These are phyloP conservation scores for Parmales sp. DNA, from an alignment of 108 stramenopile genomes.

Conservation along the genomic window DNA sequence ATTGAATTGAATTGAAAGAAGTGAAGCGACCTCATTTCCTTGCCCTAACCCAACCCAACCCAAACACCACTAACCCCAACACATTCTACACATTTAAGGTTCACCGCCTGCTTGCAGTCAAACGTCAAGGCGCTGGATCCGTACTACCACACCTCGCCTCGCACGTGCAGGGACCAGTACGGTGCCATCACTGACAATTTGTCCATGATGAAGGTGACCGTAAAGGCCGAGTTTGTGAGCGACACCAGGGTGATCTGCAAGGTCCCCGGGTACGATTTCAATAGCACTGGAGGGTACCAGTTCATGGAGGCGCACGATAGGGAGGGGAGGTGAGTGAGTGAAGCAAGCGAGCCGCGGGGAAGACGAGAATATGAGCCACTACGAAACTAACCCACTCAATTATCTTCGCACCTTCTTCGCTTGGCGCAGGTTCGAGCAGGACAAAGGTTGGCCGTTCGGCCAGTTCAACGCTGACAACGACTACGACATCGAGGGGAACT, in stretches of 20 bases:
- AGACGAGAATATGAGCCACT: too few species aligned
- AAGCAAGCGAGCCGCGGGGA: too few species aligned
- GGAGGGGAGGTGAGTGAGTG: too few species aligned
- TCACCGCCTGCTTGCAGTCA: neutral
- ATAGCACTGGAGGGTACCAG: neutral
- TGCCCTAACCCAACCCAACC: too few species aligned
- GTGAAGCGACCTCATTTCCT: neutral
- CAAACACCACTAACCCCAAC: too few species aligned
- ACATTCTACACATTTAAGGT: too few species aligned
- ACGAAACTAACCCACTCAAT: too few species aligned
- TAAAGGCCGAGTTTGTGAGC: slow-evolving; percentile 40
- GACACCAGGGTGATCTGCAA: slow-evolving; percentile 44
- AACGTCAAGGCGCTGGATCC: neutral
- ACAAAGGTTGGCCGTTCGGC: neutral
- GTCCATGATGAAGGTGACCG: neutral
- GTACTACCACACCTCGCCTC: neutral
- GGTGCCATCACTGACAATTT: neutral
- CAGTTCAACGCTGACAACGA: neutral
- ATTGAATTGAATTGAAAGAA: slow-evolving; percentile 1
- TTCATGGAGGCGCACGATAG: neutral
- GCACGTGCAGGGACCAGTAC: neutral
- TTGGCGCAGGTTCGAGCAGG: too few species aligned
- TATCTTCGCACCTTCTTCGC: too few species aligned
- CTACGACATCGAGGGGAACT: neutral
- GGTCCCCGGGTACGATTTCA: slow-evolving; percentile 24